Evolutionary conservation across 768 basidiomycete species (phyloP), one percentile per base, ranked within the genome.

Genomic region (Thelephora ganbajun): DNA sequence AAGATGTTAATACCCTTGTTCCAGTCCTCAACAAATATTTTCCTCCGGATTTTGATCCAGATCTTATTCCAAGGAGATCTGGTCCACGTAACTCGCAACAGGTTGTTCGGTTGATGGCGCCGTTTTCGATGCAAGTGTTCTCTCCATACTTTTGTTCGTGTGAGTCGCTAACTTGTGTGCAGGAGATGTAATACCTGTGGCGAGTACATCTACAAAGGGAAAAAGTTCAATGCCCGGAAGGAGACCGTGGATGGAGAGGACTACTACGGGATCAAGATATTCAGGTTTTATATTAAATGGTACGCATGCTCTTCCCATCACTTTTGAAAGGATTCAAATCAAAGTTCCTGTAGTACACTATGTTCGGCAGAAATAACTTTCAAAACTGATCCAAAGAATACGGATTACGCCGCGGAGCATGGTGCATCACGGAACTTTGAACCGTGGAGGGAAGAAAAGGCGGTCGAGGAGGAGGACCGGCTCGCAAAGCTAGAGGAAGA

Each of bases 341-440:
- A 70, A 43, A 18, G 9, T 19, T 11, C 11, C 26, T 6, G 44
- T 54, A 94, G 94, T 58, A 93, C 92, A 12, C 67, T 92, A 35
- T 99, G 96, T 61, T 96, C 92, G 2, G 86, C 94, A 7, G 96
- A 99, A 62, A 98, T 99, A 54, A 98, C 96, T 0, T 99, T 99
- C 80, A 98, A 98, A 65, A 99, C 96, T 0, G 94, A 99, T 61
- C 94, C 94, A 16, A 94, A 94, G 73, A 92, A 96, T 60, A 93
- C 92, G 0, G 91, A 94, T 61, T 94, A 94, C 55, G 36, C 72
- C 16, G 90, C 89, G 37, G 94, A 99, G 66, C 94, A 97, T 59
- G 96, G 96, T 26, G 96, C 96, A 23, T 91, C 87, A 3, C 79
- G 96, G 4, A 99, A 98, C 61, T 98, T 97, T 59, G 96, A 99